These are phyloP conservation scores for Ustilago loliicola DNA, from an alignment of 1,284 basidiomycete genomes.

Conservation along the genomic window DNA sequence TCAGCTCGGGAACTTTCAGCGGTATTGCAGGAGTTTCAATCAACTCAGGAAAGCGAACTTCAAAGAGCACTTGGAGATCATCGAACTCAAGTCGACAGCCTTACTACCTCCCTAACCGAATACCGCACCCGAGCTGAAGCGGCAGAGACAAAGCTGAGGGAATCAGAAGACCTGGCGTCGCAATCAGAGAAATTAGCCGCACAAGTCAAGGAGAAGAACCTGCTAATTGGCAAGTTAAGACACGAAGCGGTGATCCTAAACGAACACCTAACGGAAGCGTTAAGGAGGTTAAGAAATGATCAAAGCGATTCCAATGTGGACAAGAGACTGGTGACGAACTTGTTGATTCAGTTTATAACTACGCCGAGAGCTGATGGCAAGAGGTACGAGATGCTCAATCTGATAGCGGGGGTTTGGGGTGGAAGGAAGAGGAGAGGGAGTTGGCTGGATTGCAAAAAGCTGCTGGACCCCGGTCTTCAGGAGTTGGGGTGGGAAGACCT, in stretches of 20 bases:
- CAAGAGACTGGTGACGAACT: conserved; percentile 89
- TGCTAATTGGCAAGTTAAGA: conserved; percentile 89
- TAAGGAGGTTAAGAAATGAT: conserved; percentile 88
- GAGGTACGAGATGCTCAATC: conserved; percentile 93
- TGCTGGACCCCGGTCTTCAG: background rate
- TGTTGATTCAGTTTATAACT: conserved; percentile 89
- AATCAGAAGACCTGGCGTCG: background rate
- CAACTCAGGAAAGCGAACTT: conserved; percentile 75
- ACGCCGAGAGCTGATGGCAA: conserved; percentile 92
- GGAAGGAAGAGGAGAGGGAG: conserved; percentile 90
- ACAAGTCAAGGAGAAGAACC: conserved; percentile 93
- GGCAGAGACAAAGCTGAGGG: conserved; percentile 76
- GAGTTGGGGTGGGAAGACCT: background rate
- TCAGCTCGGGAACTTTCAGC: conserved; percentile 87
- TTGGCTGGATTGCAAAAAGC: conserved; percentile 82
- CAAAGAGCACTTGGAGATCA: conserved; percentile 84
- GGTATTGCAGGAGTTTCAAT: conserved; percentile 94
- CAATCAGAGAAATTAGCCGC: conserved; percentile 72
- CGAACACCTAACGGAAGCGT: conserved; percentile 95
- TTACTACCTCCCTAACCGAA: conserved; percentile 82
- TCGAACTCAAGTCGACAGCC: conserved; percentile 79
- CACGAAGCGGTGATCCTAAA: conserved; percentile 89
- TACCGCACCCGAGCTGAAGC: conserved; percentile 86
- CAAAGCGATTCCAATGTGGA: conserved; percentile 91
- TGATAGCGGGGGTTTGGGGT: conserved; percentile 90